Percentiles rank a stretch among this genome's conserved stretches.
Evolutionary conservation across 2,329 filamentous ascomycete species (phyloP).

Genomic region (Chaetomium globosum): DNA sequence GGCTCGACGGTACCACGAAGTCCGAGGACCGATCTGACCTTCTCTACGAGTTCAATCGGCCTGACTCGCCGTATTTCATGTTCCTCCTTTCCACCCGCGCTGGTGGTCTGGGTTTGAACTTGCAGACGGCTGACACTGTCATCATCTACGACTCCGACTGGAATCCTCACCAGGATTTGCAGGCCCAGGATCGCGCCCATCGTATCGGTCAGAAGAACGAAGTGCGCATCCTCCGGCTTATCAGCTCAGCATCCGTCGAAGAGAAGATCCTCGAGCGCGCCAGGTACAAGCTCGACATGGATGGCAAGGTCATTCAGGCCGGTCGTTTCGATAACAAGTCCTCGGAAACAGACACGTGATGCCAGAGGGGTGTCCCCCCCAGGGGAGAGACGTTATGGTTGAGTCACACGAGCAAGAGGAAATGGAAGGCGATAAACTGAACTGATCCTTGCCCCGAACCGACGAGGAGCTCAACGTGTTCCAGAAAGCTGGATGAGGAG

Average conservation of each 20-base stretch:
- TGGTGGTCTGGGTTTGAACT: slow-evolving; percentile 93
- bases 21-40: slow-evolving; percentile 95
- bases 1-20: slow-evolving; percentile 95
- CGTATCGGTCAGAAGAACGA: slow-evolving; percentile 99
- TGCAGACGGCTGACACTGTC: slow-evolving; percentile 97
- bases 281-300: slow-evolving; percentile 98
- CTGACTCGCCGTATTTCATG: slow-evolving; percentile 90
- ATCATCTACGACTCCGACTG: slow-evolving; percentile 99
- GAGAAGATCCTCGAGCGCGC: slow-evolving; percentile 98
- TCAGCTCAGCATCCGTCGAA: slow-evolving; percentile 95
- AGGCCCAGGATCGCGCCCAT: slow-evolving; percentile 98
- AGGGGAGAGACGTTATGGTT: too few relatives aligned
- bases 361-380: too few relatives aligned
- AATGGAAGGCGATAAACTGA: slow-evolving; percentile 98
- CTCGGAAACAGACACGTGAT: slow-evolving; percentile 95
- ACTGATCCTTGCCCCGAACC: slow-evolving; percentile 89
- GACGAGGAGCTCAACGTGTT: slow-evolving; percentile 79
- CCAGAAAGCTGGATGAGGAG: slow-evolving; percentile 79
- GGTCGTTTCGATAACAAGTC: slow-evolving; percentile 99
- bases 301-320: slow-evolving; percentile 98
- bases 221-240: slow-evolving; percentile 91
- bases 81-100: slow-evolving; percentile 98
- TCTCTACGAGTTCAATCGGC: slow-evolving; percentile 84
- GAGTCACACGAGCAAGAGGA: slow-evolving; percentile 81
- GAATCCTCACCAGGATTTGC: slow-evolving; percentile 99